These are phyloP conservation scores for Aspergillus candidus DNA, from an alignment of 2,329 filamentous ascomycete genomes.

Conservation along the genomic window DNA sequence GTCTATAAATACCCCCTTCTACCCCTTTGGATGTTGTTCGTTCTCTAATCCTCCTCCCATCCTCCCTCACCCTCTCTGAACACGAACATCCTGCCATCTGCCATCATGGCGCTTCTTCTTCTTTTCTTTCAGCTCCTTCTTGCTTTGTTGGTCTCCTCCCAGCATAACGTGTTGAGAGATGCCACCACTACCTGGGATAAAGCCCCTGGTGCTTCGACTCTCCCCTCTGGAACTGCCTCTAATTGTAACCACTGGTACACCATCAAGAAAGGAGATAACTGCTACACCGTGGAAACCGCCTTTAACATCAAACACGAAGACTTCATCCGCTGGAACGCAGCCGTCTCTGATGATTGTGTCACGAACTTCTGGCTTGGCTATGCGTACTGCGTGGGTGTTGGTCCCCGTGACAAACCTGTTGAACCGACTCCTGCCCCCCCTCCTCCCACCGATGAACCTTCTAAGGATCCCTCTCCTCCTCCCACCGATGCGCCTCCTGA, in stretches of 20 bases:
- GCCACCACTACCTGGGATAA: constrained; percentile 1
- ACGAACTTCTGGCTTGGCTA: constrained; percentile 8
- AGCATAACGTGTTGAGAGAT: too few species aligned
- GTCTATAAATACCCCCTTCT: too few species aligned
- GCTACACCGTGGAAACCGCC: background rate
- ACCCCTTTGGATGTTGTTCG: too few species aligned
- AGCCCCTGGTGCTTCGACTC: constrained; percentile 2
- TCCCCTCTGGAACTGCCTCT: constrained; percentile 3
- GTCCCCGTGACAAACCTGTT: background rate
- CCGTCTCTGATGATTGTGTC: constrained; percentile 4
- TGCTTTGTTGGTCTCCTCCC: background rate
- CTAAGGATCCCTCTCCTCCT: too few species aligned
- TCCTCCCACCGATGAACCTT: background rate
- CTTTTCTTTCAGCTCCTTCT: constrained; percentile 1
- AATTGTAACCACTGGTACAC: constrained; percentile 10
- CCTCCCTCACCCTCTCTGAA: background rate
- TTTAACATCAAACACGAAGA: constrained; percentile 3
- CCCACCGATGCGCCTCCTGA: too few species aligned
- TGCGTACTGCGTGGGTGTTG: constrained; percentile 11
- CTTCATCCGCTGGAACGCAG: constrained; percentile 8
- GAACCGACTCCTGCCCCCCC: background rate
- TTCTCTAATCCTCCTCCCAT: too few species aligned
- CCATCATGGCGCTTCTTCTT: constrained; percentile 1
- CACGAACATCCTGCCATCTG: background rate
- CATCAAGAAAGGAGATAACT: constrained; percentile 8